Conservation (phyloP, 345 rosid genomes). For the Salix exigua region DNA sequence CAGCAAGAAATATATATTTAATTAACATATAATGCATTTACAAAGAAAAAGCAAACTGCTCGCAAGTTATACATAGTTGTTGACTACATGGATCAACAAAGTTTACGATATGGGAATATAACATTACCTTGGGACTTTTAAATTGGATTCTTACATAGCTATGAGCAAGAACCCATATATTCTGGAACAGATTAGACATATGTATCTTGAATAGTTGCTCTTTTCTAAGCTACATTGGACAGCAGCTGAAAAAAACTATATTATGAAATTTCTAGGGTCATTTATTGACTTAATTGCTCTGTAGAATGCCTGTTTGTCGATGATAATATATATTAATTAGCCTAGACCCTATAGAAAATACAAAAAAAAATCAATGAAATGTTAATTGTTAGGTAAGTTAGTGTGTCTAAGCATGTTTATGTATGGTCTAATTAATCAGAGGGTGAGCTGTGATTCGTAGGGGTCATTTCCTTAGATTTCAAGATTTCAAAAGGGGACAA, state of each 20-base stretch:
- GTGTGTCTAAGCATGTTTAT: background rate
- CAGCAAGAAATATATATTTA: too few species aligned
- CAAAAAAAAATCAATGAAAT: background rate
- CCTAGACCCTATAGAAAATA: constrained; percentile 1
- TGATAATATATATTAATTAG: background rate
- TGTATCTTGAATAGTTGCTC: background rate
- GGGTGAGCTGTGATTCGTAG: constrained; percentile 27
- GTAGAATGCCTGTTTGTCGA: background rate
- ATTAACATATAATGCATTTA: too few species aligned
- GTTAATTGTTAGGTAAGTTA: constrained; percentile 10
- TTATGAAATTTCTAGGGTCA: background rate
- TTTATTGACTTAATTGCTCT: background rate
- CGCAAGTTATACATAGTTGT: too few species aligned
- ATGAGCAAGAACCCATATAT: constrained; percentile 4
- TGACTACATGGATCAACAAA: too few species aligned
- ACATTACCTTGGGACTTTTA: background rate
- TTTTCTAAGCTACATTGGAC: background rate
- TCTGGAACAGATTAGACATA: constrained; percentile 4
- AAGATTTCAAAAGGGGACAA: constrained; percentile 5
- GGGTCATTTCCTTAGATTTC: background rate
- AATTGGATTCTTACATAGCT: background rate
- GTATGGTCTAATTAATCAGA: background rate
- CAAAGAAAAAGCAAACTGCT: too few species aligned
- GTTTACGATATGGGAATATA: too few species aligned
- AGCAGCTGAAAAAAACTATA: background rate